Conservation (phyloP, 2,329 filamentous ascomycete species). For the Tolypocladium capitatum region DNA sequence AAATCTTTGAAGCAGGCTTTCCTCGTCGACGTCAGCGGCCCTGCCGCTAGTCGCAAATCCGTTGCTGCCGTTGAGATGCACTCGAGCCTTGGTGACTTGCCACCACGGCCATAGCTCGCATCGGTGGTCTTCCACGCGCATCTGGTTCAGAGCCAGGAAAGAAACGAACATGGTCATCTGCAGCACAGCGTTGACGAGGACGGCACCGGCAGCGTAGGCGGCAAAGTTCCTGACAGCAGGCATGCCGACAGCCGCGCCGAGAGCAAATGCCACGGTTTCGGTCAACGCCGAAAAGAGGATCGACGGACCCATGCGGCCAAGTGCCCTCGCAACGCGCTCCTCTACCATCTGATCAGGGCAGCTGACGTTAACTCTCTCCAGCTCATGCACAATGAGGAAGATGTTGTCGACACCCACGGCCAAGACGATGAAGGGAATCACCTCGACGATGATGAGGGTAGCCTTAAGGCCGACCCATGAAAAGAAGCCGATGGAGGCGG, state of each 20-base stretch:
- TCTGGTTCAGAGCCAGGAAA: slow-evolving; percentile 80
- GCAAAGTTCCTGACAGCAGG: slow-evolving; percentile 96
- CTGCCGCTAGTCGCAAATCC: slow-evolving; percentile 41
- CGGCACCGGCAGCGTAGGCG: slow-evolving; percentile 87
- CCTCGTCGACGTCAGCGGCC: slow-evolving; percentile 65
- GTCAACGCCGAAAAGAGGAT: slow-evolving; percentile 92
- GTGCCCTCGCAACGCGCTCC: slow-evolving; percentile 68
- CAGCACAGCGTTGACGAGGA: slow-evolving; percentile 91
- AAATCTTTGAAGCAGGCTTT: slow-evolving; percentile 71
- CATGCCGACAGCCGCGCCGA: slow-evolving; percentile 93
- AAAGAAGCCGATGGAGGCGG: slow-evolving; percentile 87
- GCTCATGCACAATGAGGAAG: slow-evolving; percentile 95
- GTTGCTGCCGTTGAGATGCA: slow-evolving; percentile 47
- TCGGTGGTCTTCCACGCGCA: slow-evolving; percentile 73
- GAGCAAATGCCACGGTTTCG: slow-evolving; percentile 83
- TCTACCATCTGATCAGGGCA: slow-evolving; percentile 83
- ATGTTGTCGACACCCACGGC: slow-evolving; percentile 98
- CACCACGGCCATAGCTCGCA: slow-evolving; percentile 90
- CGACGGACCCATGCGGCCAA: slow-evolving; percentile 94
- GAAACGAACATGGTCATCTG: slow-evolving; percentile 97
- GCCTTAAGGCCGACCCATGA: slow-evolving; percentile 86
- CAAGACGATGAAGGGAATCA: slow-evolving; percentile 93
- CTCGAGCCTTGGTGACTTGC: slow-evolving; percentile 60
- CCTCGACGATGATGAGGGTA: slow-evolving; percentile 93
- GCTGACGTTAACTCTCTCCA: slow-evolving; percentile 85